A percentile compares a stretch with the other conserved stretches of the same genome.
These are phyloP conservation scores for Ophiosphaerella korrae DNA, from an alignment of 2,329 filamentous ascomycete species.

Conservation along the genomic window DNA sequence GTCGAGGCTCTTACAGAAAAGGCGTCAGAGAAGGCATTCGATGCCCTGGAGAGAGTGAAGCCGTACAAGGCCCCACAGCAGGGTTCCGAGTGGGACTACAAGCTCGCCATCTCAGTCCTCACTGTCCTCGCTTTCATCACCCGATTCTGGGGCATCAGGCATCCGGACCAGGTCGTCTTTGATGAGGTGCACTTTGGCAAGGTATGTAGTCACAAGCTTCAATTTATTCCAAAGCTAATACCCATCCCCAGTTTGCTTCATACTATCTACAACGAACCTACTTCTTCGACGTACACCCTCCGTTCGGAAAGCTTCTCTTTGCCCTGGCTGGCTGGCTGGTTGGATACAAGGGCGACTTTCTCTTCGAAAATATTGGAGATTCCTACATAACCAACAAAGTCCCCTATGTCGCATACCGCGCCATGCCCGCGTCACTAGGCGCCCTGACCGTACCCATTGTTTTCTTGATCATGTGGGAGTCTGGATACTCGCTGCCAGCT, in stretches of 20 bases:
- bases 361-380: conserved; percentile 99
- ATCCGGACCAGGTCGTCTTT: conserved; percentile 96
- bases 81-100: conserved; percentile 80
- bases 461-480: conserved; percentile 99
- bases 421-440: conserved; percentile 88
- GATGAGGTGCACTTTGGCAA: conserved; percentile 99
- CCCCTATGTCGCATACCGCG: conserved; percentile 93
- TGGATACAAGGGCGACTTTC: conserved; percentile 94
- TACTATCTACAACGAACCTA: conserved; percentile 95
- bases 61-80: conserved; percentile 40
- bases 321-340: conserved; percentile 97
- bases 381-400: conserved; percentile 98
- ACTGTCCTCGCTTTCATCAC: conserved; percentile 87
- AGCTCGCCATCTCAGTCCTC: conserved; percentile 75
- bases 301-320: conserved; percentile 97
- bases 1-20: conserved; percentile 29
- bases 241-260: conserved; percentile 54
- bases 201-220: conserved; percentile 59
- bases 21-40: conserved; percentile 32
- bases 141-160: conserved; percentile 93
- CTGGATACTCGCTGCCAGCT: conserved; percentile 92
- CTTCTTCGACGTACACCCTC: conserved; percentile 99
- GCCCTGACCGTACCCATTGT: conserved; percentile 91
- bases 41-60: conserved; percentile 39
- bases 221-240: conserved; percentile 21